phyloP scores from a whole-genome alignment of 2,329 filamentous ascomycete species.

The Talaromyces sp. region DNA sequence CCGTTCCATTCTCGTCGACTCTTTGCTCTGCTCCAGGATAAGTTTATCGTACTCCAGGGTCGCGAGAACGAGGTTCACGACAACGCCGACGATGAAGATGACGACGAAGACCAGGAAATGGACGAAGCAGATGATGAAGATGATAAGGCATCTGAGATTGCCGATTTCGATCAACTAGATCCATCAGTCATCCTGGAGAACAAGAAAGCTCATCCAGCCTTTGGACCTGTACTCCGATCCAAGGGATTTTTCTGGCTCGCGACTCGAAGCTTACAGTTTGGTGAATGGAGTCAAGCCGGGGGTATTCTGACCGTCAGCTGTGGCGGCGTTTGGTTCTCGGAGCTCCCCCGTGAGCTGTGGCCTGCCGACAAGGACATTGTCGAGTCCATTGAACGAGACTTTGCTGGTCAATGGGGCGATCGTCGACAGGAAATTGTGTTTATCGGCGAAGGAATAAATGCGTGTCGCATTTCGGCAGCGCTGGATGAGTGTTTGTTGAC shows the following conservation, averaged over 20 bases:
- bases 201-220: conserved; percentile 37
- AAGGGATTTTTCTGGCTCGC: conserved; percentile 47
- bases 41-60: conserved; percentile 44
- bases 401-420: conserved; percentile 60
- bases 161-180: conserved; percentile 33
- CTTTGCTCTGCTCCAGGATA: conserved; percentile 42
- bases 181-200: conserved; percentile 36
- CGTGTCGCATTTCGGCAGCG: conserved; percentile 47
- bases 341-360: conserved; percentile 52
- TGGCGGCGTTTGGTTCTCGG: conserved; percentile 55
- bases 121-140: conserved; percentile 20
- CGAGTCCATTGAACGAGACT: conserved; percentile 49
- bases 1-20: conserved; percentile 47
- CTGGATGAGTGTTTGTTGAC: conserved; percentile 61
- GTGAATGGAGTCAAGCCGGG: conserved; percentile 46
- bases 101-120: conserved; percentile 25
- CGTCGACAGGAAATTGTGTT: conserved; percentile 69
- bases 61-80: conserved; percentile 29
- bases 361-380: conserved; percentile 48
- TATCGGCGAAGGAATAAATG: conserved; percentile 63
- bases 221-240: conserved; percentile 40
- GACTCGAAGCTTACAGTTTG: conserved; percentile 40
- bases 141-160: conserved; percentile 23
- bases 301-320: conserved; percentile 43
- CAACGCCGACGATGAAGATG: conserved; percentile 28